Base-by-base conservation (phyloP, 2,329 filamentous ascomycete genomes). In the Neospermospora avenae region DNA sequence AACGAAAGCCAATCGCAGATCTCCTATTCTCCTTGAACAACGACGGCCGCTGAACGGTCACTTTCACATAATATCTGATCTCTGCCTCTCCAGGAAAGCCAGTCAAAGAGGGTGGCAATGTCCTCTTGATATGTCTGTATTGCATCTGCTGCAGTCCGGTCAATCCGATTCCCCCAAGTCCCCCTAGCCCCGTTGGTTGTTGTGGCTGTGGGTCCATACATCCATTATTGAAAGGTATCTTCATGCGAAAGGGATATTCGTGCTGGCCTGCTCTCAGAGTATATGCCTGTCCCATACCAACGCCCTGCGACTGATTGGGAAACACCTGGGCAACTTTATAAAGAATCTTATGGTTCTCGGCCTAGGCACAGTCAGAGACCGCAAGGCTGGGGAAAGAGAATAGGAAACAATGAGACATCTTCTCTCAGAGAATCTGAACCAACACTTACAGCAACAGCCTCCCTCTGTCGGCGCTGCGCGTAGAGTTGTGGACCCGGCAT, bases 11-110 rank as follows among this genome's bases (percentile, higher is more conserved):
- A 37, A 81, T 71, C 63, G 83, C 78, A 64, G 81, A 80, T 20
- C 93, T 81, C 74, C 91, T 89, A 70, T 97, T 97, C 76, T 96
- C 92, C 72, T 93, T 93, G 75, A 96, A 91, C 61, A 97, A 81
- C 14, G 89, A 87, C 0, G 92, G 91, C n/a, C 92, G 82, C 70
- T 92, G 90, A 5, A 98, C 86, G 0, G 95, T 98, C n/a, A 89
- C 91, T 74, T 99, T 99, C 72, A 98, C 82, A 72, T 90, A 99
- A 76, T 99, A 99, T 67, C 87, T 84, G 62, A 98, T 93, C 75
- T 96, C 92, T 22, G 93, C 93, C 74, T 93, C 86, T 34, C 88
- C 88, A 0, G 91, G 90, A 66, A 95, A 93, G 3, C 91, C 91
- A n/a, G 84, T 90, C 57, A 98, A 78, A 4, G 92, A 96, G 0